These are phyloP conservation scores for Tricharina praecox DNA, from an alignment of 495 filamentous ascomycete species.

Conservation along the genomic window DNA sequence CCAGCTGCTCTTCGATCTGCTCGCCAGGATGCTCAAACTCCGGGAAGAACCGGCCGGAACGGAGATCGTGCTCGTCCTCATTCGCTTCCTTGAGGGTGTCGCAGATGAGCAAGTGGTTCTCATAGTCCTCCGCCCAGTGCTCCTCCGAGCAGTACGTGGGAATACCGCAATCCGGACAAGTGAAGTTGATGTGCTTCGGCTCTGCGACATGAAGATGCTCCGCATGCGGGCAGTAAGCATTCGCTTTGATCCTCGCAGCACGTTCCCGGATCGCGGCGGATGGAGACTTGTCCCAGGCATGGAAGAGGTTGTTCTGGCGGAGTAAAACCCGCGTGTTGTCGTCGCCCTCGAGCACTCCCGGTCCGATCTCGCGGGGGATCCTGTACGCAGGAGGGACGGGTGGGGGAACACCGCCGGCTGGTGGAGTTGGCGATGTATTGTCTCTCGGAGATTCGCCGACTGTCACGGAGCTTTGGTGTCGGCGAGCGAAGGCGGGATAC, in stretches of 20 bases:
- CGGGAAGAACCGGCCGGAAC: constrained; percentile 75
- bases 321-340: constrained; percentile 35
- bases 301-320: constrained; percentile 71
- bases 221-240: constrained; percentile 82
- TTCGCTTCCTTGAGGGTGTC: constrained; percentile 83
- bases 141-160: constrained; percentile 83
- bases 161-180: constrained; percentile 92
- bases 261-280: constrained; percentile 65
- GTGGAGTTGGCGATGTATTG: constrained; percentile 6
- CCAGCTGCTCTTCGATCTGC: constrained; percentile 76
- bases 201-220: constrained; percentile 57
- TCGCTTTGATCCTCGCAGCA: constrained; percentile 73
- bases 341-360: neutral
- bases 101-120: constrained; percentile 77
- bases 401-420: neutral
- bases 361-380: neutral
- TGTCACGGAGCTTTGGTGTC: neutral
- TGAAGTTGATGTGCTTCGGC: constrained; percentile 69
- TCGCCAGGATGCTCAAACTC: constrained; percentile 81
- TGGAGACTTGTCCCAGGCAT: constrained; percentile 75
- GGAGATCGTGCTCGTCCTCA: constrained; percentile 92
- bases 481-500: too few species aligned
- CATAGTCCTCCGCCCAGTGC: constrained; percentile 91
- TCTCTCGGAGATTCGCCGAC: too few species aligned
- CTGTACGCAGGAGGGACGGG: neutral